A percentile compares a stretch with the other conserved stretches of the same genome.
Conservation (phyloP, 768 basidiomycete genomes). For the Xerocomus brunneocitrinus region DNA sequence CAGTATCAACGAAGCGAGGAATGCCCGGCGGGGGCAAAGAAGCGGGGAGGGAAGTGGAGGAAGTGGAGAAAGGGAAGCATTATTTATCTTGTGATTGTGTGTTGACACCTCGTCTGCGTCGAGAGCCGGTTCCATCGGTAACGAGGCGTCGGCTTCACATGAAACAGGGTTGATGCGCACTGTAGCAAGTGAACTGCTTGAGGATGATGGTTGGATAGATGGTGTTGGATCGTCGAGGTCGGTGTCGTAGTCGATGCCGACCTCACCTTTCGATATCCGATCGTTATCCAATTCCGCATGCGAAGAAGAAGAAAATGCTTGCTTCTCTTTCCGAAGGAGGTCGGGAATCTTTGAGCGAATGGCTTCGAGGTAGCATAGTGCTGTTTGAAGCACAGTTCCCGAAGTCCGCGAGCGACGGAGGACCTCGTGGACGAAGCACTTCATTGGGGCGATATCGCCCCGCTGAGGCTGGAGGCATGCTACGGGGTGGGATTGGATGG, state of each 20-base stretch:
- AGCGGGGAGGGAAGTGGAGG: slow-evolving; percentile 68
- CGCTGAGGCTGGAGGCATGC: slow-evolving; percentile 11
- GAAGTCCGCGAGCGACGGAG: slow-evolving; percentile 83
- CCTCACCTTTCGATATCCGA: slow-evolving; percentile 41
- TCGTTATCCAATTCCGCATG: slow-evolving; percentile 40
- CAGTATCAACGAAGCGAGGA: slow-evolving; percentile 82
- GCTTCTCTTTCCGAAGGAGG: slow-evolving; percentile 48
- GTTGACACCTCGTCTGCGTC: slow-evolving; percentile 7
- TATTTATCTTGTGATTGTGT: slow-evolving; percentile 10
- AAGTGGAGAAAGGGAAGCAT: slow-evolving; percentile 29
- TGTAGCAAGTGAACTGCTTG: slow-evolving; percentile 38
- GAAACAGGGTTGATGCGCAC: slow-evolving; percentile 37
- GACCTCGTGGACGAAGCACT: slow-evolving; percentile 83
- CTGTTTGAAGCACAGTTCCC: slow-evolving; percentile 79
- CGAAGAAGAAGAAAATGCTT: slow-evolving; percentile 37
- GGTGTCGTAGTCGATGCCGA: slow-evolving; percentile 39
- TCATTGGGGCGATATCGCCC: slow-evolving; percentile 52
- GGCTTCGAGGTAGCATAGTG: slow-evolving; percentile 83
- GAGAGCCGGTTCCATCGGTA: slow-evolving; percentile 14
- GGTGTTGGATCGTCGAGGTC: slow-evolving; percentile 23
- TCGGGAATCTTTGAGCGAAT: slow-evolving; percentile 69
- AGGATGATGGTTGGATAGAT: slow-evolving; percentile 4
- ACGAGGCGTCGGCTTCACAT: slow-evolving; percentile 10
- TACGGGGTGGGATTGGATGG: slow-evolving; percentile 23
- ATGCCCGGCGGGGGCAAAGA: slow-evolving; percentile 83